These are phyloP conservation scores for Tetradesmus obliquus DNA, from an alignment of 139 green algal species.

Conservation along the genomic window DNA sequence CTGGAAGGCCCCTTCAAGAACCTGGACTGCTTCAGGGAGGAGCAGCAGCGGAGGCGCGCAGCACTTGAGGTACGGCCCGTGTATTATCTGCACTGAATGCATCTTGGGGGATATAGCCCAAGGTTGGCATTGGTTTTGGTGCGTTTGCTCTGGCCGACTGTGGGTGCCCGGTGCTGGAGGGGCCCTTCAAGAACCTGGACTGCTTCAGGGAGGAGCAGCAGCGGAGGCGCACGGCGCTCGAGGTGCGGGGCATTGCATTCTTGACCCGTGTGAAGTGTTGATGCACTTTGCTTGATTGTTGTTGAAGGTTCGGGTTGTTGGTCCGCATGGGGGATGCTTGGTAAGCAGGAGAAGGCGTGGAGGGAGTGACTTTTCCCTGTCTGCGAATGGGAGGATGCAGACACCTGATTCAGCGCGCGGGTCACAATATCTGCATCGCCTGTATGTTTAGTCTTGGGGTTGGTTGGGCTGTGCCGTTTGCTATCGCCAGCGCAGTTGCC, in stretches of 20 bases:
- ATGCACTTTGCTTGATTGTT: not conserved
- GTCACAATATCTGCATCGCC: no score
- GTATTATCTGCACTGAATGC: not conserved
- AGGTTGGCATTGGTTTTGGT: not conserved
- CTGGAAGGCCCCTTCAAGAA: constrained; percentile 75
- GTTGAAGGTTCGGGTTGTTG: no score
- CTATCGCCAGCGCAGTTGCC: not conserved
- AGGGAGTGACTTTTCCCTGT: no score
- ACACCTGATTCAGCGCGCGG: no score
- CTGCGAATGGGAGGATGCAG: no score
- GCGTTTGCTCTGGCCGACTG: not conserved
- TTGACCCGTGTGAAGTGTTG: not conserved
- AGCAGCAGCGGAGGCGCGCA: constrained; percentile 29
- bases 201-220: constrained; percentile 65
- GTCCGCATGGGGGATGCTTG: no score
- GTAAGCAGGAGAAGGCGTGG: no score
- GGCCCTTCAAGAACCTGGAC: constrained; percentile 78
- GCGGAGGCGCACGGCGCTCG: not conserved
- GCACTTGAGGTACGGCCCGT: not conserved
- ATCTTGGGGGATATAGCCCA: not conserved
- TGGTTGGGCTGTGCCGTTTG: not conserved
- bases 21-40: constrained; percentile 83
- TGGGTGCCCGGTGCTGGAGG: constrained; percentile 62
- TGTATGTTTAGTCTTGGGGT: no score
- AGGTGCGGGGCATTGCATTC: not conserved